Conservation (phyloP, 78 protist species). For the Dictyostelium firmibasis region DNA sequence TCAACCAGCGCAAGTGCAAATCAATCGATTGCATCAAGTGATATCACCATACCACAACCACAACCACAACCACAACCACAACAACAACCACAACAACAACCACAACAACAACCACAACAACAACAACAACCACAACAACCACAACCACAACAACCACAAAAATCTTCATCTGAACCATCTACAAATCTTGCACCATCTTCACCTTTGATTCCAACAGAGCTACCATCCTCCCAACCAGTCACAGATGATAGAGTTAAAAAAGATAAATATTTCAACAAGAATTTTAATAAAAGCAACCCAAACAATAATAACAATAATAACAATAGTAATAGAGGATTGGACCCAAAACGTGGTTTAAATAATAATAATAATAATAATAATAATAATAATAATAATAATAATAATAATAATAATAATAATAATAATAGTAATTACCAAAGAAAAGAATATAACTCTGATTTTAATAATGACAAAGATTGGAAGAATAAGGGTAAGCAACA, state of each 20-base stretch:
- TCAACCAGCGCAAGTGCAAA: not conserved
- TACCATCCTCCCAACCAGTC: not conserved
- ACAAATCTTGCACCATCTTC: not conserved
- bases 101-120: too few relatives aligned
- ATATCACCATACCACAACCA: not conserved
- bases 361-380: not conserved
- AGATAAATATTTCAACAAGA: not conserved
- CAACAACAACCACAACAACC: too few relatives aligned
- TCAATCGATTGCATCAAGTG: not conserved
- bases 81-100: too few relatives aligned
- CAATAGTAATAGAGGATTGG: not conserved
- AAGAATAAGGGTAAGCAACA: not conserved
- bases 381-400: not conserved
- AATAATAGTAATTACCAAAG: not conserved
- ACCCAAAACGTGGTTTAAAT: not conserved
- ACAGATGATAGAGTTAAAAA: not conserved
- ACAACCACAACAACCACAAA: too few relatives aligned
- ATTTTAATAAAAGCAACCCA: not conserved
- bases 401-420: not conserved
- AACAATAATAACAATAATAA: not conserved
- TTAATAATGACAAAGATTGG: not conserved
- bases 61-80: too few relatives aligned
- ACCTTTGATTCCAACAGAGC: not conserved
- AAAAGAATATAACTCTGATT: not conserved
- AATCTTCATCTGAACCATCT: not conserved